Conservation (phyloP, 345 rosid species). For the Crucihimalaya himalaica region DNA sequence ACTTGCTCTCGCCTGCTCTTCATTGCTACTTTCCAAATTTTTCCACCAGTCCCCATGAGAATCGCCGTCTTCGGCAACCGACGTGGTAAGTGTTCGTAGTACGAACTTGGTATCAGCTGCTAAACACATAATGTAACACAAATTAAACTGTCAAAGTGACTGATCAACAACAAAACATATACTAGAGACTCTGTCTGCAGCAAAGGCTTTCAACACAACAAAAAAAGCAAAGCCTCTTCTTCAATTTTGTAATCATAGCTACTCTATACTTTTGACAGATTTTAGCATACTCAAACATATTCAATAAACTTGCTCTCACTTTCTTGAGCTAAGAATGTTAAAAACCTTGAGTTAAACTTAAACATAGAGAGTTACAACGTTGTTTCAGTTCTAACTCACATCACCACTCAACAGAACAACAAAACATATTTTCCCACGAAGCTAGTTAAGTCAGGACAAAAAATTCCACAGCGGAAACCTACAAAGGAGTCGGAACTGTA, state of each 20-base stretch:
- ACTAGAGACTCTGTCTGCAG: neutral
- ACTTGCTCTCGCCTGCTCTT: neutral
- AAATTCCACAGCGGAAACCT: neutral
- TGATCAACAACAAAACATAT: neutral
- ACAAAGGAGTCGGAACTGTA: neutral
- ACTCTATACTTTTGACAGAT: too few species aligned
- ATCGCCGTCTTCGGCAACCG: neutral
- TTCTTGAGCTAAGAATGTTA: too few species aligned
- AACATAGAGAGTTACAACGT: too few species aligned
- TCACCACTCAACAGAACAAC: too few species aligned
- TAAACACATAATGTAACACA: neutral
- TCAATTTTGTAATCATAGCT: too few species aligned
- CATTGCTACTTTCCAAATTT: conserved; percentile 3
- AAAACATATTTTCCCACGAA: neutral
- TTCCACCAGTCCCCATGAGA: conserved; percentile 3
- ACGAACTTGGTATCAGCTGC: neutral
- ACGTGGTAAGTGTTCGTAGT: conserved; percentile 4
- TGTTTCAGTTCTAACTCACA: too few species aligned
- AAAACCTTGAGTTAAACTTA: too few species aligned
- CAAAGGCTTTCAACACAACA: neutral
- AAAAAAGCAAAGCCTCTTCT: neutral
- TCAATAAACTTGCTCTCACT: too few species aligned
- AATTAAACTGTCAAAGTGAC: neutral
- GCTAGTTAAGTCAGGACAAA: neutral
- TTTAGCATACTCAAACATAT: too few species aligned